phyloP scores from a whole-genome alignment of 331 rosid species.

The Quercus phellos region DNA sequence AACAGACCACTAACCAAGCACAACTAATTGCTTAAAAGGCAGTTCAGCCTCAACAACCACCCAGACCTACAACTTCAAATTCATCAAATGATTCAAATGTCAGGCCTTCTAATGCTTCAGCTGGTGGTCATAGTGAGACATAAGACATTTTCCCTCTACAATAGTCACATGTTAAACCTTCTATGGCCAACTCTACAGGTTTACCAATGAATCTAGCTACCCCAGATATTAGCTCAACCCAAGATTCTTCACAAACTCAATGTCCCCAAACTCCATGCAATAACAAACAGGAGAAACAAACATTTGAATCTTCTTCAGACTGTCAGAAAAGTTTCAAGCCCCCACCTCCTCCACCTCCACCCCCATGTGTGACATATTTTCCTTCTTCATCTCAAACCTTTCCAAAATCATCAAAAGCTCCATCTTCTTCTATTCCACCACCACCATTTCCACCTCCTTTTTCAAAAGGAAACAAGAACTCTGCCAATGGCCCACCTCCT shows the following conservation, averaged over 20 bases:
- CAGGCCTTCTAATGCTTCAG: constrained; percentile 75
- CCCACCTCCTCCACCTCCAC: constrained; percentile 43
- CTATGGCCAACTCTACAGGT: constrained; percentile 2
- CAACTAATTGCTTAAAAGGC: too few relatives aligned
- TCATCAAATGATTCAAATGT: constrained; percentile 40
- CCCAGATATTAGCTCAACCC: constrained; percentile 20
- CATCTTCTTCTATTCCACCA: constrained; percentile 52
- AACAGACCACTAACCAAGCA: too few relatives aligned
- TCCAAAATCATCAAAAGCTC: constrained; percentile 26
- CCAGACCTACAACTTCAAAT: constrained; percentile 18
- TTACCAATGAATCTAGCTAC: constrained; percentile 16
- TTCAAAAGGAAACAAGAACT: constrained; percentile 23
- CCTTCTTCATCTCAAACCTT: constrained; percentile 27
- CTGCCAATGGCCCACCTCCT: constrained; percentile 64
- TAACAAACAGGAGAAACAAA: constrained; percentile 23
- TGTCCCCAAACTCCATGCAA: constrained; percentile 23
- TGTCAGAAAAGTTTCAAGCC: constrained; percentile 23
- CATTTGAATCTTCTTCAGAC: constrained; percentile 15
- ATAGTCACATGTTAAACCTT: constrained; percentile 13
- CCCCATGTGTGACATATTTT: constrained; percentile 31
- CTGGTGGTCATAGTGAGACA: constrained; percentile 34
- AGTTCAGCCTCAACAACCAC: too few relatives aligned
- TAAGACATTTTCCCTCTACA: constrained; percentile 32
- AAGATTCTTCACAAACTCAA: constrained; percentile 21
- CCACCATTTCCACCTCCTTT: constrained; percentile 84